Evolutionary conservation across 352 stramenopile species (phyloP).

Genomic region (Phytophthora capsici): DNA sequence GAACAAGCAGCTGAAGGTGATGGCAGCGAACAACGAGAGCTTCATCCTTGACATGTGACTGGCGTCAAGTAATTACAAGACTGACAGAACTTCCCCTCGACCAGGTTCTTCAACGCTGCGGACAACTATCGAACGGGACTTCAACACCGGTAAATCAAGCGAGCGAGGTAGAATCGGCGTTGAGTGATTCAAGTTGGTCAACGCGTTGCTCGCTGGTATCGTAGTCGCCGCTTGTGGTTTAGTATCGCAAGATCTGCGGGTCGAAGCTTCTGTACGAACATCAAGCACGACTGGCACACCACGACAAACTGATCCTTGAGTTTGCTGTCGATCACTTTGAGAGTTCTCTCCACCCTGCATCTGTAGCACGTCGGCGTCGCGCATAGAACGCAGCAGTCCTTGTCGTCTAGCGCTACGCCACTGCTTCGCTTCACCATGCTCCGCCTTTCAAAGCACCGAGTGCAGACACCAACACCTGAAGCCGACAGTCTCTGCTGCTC

Average conservation of each 20-base stretch:
- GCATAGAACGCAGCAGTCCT: constrained; percentile 15
- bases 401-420: not conserved
- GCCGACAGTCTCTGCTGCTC: constrained; percentile 23
- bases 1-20: constrained; percentile 11
- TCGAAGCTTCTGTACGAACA: constrained; percentile 19
- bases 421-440: constrained; percentile 6
- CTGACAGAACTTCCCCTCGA: constrained; percentile 1
- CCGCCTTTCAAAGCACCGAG: constrained; percentile 12
- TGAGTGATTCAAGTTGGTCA: not conserved
- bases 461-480: constrained; percentile 10
- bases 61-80: constrained; percentile 17
- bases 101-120: not conserved
- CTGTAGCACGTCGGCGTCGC: constrained; percentile 23
- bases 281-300: constrained; percentile 23
- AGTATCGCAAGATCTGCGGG: constrained; percentile 19
- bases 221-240: constrained; percentile 9
- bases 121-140: not conserved
- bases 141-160: not conserved
- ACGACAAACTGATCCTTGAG: constrained; percentile 16
- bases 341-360: constrained; percentile 11
- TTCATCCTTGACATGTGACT: constrained; percentile 14
- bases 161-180: too few species aligned
- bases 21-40: not conserved
- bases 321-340: constrained; percentile 17
- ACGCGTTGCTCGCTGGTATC: not conserved